Evolutionary conservation across 2,329 filamentous ascomycete genomes (phyloP).

Genomic region (Ascochyta koolunga): DNA sequence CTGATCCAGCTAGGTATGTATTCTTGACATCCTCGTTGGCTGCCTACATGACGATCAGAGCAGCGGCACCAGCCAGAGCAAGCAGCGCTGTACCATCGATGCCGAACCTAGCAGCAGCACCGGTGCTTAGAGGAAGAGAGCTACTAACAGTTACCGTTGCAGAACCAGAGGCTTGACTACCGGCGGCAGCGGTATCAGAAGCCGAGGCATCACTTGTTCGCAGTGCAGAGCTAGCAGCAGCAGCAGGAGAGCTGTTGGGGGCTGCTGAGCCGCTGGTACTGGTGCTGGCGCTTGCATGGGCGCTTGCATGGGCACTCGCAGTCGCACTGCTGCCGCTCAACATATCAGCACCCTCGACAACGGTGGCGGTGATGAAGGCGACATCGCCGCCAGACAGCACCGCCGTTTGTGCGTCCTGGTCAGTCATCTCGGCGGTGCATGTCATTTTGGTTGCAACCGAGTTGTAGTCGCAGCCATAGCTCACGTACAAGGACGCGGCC

Average conservation of each 20-base stretch:
- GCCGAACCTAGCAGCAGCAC: conserved; percentile 28
- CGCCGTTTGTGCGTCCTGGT: conserved; percentile 25
- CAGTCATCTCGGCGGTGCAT: conserved; percentile 31
- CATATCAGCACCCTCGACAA: conserved; percentile 31
- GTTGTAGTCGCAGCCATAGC: conserved; percentile 35
- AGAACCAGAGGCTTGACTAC: conserved; percentile 9
- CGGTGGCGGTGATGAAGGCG: conserved; percentile 27
- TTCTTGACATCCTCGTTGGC: background rate
- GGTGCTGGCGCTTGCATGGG: conserved; percentile 1
- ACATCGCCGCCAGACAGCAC: conserved; percentile 26
- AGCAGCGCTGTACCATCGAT: conserved; percentile 27
- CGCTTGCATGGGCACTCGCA: conserved; percentile 8
- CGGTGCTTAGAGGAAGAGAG: conserved; percentile 24
- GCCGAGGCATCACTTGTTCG: conserved; percentile 10
- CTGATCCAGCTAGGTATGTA: background rate
- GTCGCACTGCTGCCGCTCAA: conserved; percentile 24
- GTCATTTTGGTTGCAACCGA: conserved; percentile 28
- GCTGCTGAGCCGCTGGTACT: conserved; percentile 6
- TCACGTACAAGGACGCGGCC: conserved; percentile 25
- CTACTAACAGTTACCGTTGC: conserved; percentile 10
- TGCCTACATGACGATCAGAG: conserved; percentile 24
- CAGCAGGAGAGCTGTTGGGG: conserved; percentile 6
- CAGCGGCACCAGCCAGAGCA: conserved; percentile 31
- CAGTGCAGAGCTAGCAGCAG: conserved; percentile 11
- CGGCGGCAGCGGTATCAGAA: conserved; percentile 14